These are phyloP conservation scores for Hemisphaericaspora xylofermentans DNA, from an alignment of 1,139 yeast species.

Conservation along the genomic window DNA sequence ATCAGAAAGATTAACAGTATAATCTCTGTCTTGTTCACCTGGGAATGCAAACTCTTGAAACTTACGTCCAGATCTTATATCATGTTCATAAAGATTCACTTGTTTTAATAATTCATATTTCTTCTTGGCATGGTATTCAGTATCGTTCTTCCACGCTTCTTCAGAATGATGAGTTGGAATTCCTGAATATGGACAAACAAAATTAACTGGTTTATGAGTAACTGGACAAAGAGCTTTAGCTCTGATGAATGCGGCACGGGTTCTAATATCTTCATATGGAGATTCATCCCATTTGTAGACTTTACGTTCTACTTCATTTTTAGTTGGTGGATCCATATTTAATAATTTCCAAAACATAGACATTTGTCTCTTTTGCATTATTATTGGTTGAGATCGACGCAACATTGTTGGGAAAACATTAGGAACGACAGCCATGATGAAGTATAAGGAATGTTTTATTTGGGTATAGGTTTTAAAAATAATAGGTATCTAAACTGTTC, in stretches of 20 bases:
- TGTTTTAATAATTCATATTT: slow-evolving; percentile 74
- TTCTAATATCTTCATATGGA: slow-evolving; percentile 82
- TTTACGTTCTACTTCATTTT: slow-evolving; percentile 20
- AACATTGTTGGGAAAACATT: slow-evolving; percentile 3
- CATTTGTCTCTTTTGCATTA: slow-evolving; percentile 13
- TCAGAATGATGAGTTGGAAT: slow-evolving; percentile 92
- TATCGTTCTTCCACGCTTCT: slow-evolving; percentile 86
- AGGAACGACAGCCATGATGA: slow-evolving; percentile 8
- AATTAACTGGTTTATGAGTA: slow-evolving; percentile 74
- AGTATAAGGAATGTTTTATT: no score
- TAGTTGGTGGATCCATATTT: slow-evolving; percentile 33
- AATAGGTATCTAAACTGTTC: no score
- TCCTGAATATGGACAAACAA: slow-evolving; percentile 90
- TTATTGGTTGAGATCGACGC: neutral
- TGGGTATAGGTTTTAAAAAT: no score
- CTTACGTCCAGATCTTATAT: slow-evolving; percentile 86
- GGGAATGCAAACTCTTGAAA: slow-evolving; percentile 97
- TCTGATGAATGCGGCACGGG: slow-evolving; percentile 87
- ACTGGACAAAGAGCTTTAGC: slow-evolving; percentile 91
- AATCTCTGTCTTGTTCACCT: slow-evolving; percentile 72
- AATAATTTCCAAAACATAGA: slow-evolving; percentile 42
- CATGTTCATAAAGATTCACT: slow-evolving; percentile 93
- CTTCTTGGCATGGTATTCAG: slow-evolving; percentile 64
- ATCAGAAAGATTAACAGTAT: slow-evolving; percentile 70
- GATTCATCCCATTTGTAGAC: slow-evolving; percentile 75